A percentile compares a stretch with the other conserved stretches of the same genome.
Conservation (phyloP, 2,329 filamentous ascomycete species). For the Alternaria sp. region DNA sequence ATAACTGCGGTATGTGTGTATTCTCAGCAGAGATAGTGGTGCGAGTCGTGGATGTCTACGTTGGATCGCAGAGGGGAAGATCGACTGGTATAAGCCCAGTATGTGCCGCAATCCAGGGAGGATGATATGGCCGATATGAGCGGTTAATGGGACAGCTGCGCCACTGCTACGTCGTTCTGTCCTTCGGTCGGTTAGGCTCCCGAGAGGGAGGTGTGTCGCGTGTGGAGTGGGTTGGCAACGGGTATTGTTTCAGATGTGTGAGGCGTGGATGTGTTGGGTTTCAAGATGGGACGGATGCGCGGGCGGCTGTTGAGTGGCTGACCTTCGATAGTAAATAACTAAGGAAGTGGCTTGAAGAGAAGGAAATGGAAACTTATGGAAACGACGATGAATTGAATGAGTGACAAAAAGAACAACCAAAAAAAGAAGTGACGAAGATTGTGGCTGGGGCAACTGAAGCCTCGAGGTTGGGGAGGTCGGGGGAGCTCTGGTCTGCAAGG, state of each 20-base stretch:
- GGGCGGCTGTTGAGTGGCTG: not conserved
- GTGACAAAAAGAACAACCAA: not conserved
- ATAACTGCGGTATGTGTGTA: constrained; percentile 21
- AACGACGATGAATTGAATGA: not conserved
- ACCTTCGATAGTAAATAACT: not conserved
- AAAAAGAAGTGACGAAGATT: constrained; percentile 3
- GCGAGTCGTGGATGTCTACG: not conserved
- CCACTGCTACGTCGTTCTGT: constrained; percentile 7
- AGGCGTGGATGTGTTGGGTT: constrained; percentile 5
- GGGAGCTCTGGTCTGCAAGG: constrained; percentile 21
- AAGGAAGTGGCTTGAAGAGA: not conserved
- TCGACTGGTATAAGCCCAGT: constrained; percentile 7
- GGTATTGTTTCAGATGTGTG: constrained; percentile 12
- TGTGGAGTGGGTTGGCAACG: constrained; percentile 8
- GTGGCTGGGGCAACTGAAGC: constrained; percentile 20
- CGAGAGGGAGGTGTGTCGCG: constrained; percentile 28
- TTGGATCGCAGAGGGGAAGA: not conserved
- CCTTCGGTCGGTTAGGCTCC: constrained; percentile 16
- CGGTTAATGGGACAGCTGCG: constrained; percentile 8
- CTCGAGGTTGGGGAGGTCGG: constrained; percentile 15
- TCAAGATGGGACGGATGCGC: constrained; percentile 1
- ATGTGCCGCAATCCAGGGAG: constrained; percentile 3
- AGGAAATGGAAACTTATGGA: not conserved
- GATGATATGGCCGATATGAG: constrained; percentile 1
- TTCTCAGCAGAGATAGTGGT: not conserved